Evolutionary conservation across 2,329 filamentous ascomycete genomes (phyloP).

Genomic region (Alternaria incomplexa): DNA sequence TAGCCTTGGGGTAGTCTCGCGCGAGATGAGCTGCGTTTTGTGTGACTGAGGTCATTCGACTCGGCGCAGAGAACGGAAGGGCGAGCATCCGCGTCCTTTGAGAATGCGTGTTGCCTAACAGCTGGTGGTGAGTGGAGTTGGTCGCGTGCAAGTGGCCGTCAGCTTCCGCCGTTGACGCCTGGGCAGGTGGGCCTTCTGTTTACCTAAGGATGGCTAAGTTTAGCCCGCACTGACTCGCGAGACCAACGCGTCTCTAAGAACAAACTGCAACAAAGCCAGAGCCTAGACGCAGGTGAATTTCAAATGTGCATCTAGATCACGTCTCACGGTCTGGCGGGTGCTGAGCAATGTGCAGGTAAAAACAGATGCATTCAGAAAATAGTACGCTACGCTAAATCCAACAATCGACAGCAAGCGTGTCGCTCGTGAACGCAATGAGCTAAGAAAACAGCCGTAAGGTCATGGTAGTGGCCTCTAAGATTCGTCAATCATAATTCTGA

Average conservation of each 20-base stretch:
- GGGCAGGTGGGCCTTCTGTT: constrained; percentile 9
- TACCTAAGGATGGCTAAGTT: constrained; percentile 17
- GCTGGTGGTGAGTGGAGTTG: not conserved
- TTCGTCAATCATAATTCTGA: not conserved
- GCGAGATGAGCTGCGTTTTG: not conserved
- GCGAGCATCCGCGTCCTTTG: constrained; percentile 2
- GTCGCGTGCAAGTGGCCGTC: constrained; percentile 4
- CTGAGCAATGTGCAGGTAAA: constrained; percentile 8
- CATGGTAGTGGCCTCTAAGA: not conserved
- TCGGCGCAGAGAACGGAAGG: constrained; percentile 7
- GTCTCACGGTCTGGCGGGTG: not conserved
- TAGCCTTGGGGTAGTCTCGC: not conserved
- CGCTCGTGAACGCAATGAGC: constrained; percentile 4
- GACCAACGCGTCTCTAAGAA: not conserved
- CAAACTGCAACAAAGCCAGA: constrained; percentile 1
- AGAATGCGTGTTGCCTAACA: not conserved
- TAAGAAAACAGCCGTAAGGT: not conserved
- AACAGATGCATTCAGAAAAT: constrained; percentile 3
- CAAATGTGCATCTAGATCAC: not conserved
- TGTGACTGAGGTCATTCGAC: not conserved
- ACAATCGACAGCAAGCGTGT: constrained; percentile 1
- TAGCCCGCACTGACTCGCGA: constrained; percentile 3
- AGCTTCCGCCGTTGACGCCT: constrained; percentile 6
- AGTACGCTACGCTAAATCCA: constrained; percentile 3
- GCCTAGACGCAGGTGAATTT: not conserved